Evolutionary conservation across 176 grass and related monocot species (phyloP), one percentile per base, ranked within the genome.

Genomic region (Olyra latifolia): DNA sequence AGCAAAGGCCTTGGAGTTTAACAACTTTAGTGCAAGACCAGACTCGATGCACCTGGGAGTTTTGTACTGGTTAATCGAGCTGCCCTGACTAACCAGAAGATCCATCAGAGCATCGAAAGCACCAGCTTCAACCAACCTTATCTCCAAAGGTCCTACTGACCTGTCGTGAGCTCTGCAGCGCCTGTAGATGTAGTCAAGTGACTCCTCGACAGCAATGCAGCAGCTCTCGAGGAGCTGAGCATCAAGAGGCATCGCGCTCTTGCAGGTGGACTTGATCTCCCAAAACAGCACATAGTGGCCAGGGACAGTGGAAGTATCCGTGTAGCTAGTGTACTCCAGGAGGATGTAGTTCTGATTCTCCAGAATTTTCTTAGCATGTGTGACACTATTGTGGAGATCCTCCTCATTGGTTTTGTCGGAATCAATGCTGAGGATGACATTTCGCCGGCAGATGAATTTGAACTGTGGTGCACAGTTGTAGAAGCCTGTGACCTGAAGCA

Each of bases 31-130:
- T 5, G 89, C 78, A 10, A 66, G 70, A 9, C 79, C 82, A 19
- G 56, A 75, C 67, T 89, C 86, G 12, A 97, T 76, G 63, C 91
- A 91, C 13, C 91, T 87, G 2, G 91, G 94, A 22, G 94, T 91
- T 45, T 97, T 94, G 78, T 97, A 97, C 80, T 92, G 94, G 57
- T 97, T 94, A 45, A 97, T 94, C 17, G 94, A 94, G 69, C 91
- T 83, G 28, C 89, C 94, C 13, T 90, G 89, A 16, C 77, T 97
- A 29, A 97, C 88, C 75, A 91, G 15, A 13, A 91, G 83, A 71
- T 92, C 89, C 94, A 94, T 97, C 82, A 97, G 32, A 32, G 75
- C 74, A 20, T 97, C 94, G 66, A 94, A 97, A 1, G 91, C 67
- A 9, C 94, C 91, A 0, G 60, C 57, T 42, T 97, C 79, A 2